Conservation (phyloP, 495 filamentous ascomycete species). For the Penicillium alfredii region DNA sequence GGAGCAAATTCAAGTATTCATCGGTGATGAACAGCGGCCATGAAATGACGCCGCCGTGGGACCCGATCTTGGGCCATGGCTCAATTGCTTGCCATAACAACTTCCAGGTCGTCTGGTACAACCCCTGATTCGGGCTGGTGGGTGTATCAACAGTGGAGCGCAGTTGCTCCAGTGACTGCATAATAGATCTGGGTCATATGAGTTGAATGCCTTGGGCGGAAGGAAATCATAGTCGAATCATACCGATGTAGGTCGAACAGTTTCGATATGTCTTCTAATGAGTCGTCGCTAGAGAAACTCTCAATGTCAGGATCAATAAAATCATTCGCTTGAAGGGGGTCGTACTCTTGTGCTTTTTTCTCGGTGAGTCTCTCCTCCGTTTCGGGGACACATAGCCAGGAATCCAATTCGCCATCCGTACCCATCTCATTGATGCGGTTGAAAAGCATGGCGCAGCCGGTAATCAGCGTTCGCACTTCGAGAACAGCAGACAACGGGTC, state of each 20-base stretch:
- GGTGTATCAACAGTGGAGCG: slow-evolving; percentile 13
- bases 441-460: slow-evolving; percentile 33
- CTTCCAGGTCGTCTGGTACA: slow-evolving; percentile 25
- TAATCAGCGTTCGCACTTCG: slow-evolving; percentile 31
- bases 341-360: slow-evolving; percentile 7
- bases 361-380: slow-evolving; percentile 19
- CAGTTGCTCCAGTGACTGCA: slow-evolving; percentile 22
- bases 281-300: neutral
- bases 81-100: slow-evolving; percentile 25
- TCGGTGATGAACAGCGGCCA: slow-evolving; percentile 34
- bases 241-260: slow-evolving; percentile 20
- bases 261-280: slow-evolving; percentile 1
- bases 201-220: neutral
- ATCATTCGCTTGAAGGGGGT: slow-evolving; percentile 15
- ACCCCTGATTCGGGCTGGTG: slow-evolving; percentile 8
- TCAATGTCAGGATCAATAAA: neutral
- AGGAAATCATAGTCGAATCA: no score
- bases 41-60: slow-evolving; percentile 32
- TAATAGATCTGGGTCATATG: slow-evolving; percentile 14
- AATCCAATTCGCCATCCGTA: slow-evolving; percentile 18
- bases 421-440: slow-evolving; percentile 20
- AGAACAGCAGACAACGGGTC: slow-evolving; percentile 29
- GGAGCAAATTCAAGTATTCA: slow-evolving; percentile 18
- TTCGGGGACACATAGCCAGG: slow-evolving; percentile 19
- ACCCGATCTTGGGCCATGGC: slow-evolving; percentile 29